Evolutionary conservation across 2,329 filamentous ascomycete species (phyloP), one percentile per base, ranked within the genome.

Genomic region (Verticillium nonalfalfae): DNA sequence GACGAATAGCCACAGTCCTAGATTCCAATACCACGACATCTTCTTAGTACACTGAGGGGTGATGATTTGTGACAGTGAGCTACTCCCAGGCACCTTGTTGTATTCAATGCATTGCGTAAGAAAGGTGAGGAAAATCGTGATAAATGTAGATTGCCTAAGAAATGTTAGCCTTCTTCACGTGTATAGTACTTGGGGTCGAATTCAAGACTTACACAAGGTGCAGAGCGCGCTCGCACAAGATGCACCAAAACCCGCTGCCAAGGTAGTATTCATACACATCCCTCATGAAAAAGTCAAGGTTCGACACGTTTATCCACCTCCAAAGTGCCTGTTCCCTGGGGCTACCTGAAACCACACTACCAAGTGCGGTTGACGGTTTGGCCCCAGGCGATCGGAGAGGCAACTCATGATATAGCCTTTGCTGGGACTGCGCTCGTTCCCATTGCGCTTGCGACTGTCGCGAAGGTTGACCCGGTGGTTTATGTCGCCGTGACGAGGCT

Each of bases 221-320:
- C 50, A 97, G 74, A 5, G 84, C 74, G 60, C 90, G 85, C 61
- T 87, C 85, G 50, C 94, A 81, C 11, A 95, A 71, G 60, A 97
- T 96, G 61, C 91, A 96, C 84, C 88, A 93, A 40, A 96, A 86
- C 0, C 93, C 93, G 65, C 91, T 89, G 1, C 89, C 90, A 59
- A 89, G 80, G 70, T 90, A 97, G 74, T 97, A 97, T 66, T 90
- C 83, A 72, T 97, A 97, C 3, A 96, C 91, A 64, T 86, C 90
- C 60, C 86, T 84, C 70, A 97, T 86, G 72, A 97, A 97, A 68
- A 87, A 89, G 74, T 97, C 93, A 59, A 97, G 79, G 70, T 96
- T 95, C 40, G 90, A 86, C 61, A 95, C 91, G 70, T 97, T 97
- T 60, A 91, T 91, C 90, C 93, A 97, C 75, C 91, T 85, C 89